phyloP scores from a whole-genome alignment of 192 early-diverging fungal genomes.

The Umbelopsis isabellina region DNA sequence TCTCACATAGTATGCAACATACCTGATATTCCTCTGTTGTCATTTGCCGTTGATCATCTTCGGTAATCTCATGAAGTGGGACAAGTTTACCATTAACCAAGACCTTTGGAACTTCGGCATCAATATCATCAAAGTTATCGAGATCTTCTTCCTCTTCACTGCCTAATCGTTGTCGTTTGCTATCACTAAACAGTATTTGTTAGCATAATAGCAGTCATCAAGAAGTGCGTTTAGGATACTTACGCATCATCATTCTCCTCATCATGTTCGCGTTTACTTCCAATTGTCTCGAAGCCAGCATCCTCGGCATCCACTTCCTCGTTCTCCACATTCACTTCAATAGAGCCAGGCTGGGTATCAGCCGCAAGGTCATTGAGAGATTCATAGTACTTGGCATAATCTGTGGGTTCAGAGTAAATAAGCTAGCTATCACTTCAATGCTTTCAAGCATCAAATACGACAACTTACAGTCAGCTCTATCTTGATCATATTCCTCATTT shows the following conservation, averaged over 20 bases:
- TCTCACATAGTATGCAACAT: neutral
- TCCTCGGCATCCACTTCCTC: slow-evolving; percentile 23
- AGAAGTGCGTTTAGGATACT: neutral
- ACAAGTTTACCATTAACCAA: slow-evolving; percentile 47
- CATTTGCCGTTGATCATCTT: slow-evolving; percentile 58
- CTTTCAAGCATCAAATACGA: neutral
- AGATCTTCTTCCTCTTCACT: slow-evolving; percentile 31
- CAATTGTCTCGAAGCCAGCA: slow-evolving; percentile 16
- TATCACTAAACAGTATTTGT: neutral
- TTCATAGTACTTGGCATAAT: slow-evolving; percentile 37
- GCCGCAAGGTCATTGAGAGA: slow-evolving; percentile 36
- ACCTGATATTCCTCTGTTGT: slow-evolving; percentile 59
- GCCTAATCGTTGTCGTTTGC: slow-evolving; percentile 18
- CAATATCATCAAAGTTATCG: slow-evolving; percentile 17
- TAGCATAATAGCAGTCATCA: neutral
- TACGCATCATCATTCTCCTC: slow-evolving; percentile 36
- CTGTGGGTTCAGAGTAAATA: slow-evolving; percentile 10
- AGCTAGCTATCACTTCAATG: neutral
- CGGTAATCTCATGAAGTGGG: slow-evolving; percentile 53
- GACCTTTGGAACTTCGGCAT: slow-evolving; percentile 3
- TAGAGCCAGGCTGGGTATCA: slow-evolving; percentile 12
- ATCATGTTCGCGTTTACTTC: slow-evolving; percentile 21
- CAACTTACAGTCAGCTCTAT: slow-evolving; percentile 48
- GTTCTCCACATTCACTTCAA: neutral
- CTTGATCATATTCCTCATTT: slow-evolving; percentile 41